Conservation (phyloP, 768 basidiomycete species). For the Lyophyllum decastes region DNA sequence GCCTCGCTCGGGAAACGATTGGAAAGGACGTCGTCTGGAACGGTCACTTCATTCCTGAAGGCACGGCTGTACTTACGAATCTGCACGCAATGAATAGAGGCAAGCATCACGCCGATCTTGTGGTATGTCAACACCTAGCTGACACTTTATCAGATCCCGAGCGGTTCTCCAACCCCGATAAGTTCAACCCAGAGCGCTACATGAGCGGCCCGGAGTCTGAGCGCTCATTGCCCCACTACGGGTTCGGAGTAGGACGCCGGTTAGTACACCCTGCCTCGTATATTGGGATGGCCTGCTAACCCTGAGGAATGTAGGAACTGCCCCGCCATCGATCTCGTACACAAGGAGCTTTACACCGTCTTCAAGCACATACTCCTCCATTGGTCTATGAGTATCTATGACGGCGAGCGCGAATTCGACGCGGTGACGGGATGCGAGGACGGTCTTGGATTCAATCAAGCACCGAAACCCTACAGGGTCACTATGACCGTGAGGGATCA, state of each 20-base stretch:
- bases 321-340: constrained; percentile 16
- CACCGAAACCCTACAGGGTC: constrained; percentile 13
- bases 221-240: constrained; percentile 15
- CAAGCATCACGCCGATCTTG: background rate
- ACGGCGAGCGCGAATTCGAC: constrained; percentile 17
- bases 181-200: constrained; percentile 16
- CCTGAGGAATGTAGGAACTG: constrained; percentile 4
- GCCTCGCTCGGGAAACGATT: constrained; percentile 15
- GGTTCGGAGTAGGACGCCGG: constrained; percentile 18
- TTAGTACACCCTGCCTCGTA: background rate
- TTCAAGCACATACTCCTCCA: constrained; percentile 13
- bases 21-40: constrained; percentile 18
- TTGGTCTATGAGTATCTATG: constrained; percentile 10
- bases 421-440: constrained; percentile 14
- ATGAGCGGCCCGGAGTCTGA: constrained; percentile 16
- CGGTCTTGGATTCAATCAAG: constrained; percentile 15
- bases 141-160: constrained; percentile 4
- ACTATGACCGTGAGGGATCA: constrained; percentile 10
- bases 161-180: constrained; percentile 13
- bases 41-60: constrained; percentile 15
- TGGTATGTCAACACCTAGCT: no score
- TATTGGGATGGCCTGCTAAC: no score
- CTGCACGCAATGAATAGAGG: constrained; percentile 19
- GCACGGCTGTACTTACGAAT: constrained; percentile 16
- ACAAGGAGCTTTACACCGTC: constrained; percentile 16